These are phyloP conservation scores for Sonneratia caseolaris DNA, from an alignment of 345 rosid species.

Conservation along the genomic window DNA sequence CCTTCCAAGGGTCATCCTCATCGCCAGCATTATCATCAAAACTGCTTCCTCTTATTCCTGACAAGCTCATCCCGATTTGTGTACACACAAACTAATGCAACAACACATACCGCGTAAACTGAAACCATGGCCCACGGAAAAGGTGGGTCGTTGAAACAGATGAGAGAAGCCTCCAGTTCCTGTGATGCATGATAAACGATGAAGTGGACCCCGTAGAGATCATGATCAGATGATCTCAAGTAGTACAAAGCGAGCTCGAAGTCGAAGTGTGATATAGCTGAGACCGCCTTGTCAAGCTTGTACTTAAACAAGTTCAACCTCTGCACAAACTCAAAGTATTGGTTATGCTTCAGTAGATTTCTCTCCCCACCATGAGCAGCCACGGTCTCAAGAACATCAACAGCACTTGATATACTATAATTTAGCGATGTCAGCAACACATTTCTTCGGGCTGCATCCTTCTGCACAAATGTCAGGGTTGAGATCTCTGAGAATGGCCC, in stretches of 20 bases:
- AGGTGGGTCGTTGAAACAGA: constrained; percentile 92
- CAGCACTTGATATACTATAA: constrained; percentile 66
- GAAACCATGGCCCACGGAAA: constrained; percentile 78
- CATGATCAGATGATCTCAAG: constrained; percentile 73
- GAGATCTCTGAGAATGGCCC: constrained; percentile 87
- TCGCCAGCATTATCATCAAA: constrained; percentile 35
- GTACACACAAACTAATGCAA: constrained; percentile 47
- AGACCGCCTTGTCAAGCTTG: constrained; percentile 72
- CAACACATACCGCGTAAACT: constrained; percentile 39
- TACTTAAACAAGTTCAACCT: constrained; percentile 83
- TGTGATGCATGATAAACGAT: constrained; percentile 71
- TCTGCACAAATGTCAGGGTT: constrained; percentile 79
- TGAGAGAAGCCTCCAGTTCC: constrained; percentile 82
- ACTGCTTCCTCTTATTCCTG: constrained; percentile 83
- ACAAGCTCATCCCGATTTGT: constrained; percentile 56
- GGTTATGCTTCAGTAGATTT: constrained; percentile 53
- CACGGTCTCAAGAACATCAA: constrained; percentile 67
- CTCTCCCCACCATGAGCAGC: constrained; percentile 27
- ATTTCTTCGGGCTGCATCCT: constrained; percentile 88
- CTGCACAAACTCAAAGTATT: constrained; percentile 56
- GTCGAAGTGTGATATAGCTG: constrained; percentile 76
- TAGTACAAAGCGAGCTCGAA: constrained; percentile 79
- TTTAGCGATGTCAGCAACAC: constrained; percentile 65
- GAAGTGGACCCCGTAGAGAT: constrained; percentile 46
- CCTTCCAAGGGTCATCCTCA: constrained; percentile 15